phyloP scores from a whole-genome alignment of 106 monocot species.

The Chionographis japonica region DNA sequence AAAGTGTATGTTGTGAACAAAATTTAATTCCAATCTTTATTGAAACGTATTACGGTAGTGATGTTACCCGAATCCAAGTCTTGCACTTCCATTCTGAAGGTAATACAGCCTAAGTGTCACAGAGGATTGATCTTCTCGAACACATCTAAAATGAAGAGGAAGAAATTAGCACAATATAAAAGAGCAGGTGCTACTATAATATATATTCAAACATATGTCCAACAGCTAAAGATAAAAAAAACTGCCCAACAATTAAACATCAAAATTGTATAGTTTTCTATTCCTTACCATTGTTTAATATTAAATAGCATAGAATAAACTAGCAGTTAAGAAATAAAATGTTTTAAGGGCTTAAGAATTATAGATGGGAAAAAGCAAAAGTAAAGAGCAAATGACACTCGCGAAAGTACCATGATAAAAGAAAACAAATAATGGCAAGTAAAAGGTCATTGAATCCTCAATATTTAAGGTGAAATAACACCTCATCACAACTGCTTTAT shows the following conservation, averaged over 20 bases:
- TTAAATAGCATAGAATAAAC: too few species aligned
- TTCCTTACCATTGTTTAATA: too few species aligned
- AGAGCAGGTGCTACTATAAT: not conserved
- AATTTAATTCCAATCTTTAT: not conserved
- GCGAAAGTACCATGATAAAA: too few species aligned
- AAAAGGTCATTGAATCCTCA: not conserved
- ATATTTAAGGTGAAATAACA: conserved; percentile 8
- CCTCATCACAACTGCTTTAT: conserved; percentile 91
- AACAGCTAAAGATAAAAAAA: too few species aligned
- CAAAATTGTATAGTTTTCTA: too few species aligned
- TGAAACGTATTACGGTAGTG: not conserved
- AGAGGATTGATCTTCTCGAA: conserved; percentile 73
- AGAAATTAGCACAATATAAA: not conserved
- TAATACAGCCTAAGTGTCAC: conserved; percentile 80
- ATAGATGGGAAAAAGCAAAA: too few species aligned
- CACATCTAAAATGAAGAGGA: conserved; percentile 49
- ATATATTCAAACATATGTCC: too few species aligned
- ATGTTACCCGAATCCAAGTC: conserved; percentile 88
- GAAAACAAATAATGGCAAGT: not conserved
- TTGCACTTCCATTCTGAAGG: conserved; percentile 95
- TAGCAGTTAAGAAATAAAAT: too few species aligned
- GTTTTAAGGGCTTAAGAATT: too few species aligned
- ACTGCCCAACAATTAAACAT: too few species aligned
- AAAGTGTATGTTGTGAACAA: not conserved
- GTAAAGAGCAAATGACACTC: too few species aligned